Percentiles rank a stretch among this genome's conserved stretches.
Conservation (phyloP, 768 basidiomycete species). For the Naganishia randhawae region DNA sequence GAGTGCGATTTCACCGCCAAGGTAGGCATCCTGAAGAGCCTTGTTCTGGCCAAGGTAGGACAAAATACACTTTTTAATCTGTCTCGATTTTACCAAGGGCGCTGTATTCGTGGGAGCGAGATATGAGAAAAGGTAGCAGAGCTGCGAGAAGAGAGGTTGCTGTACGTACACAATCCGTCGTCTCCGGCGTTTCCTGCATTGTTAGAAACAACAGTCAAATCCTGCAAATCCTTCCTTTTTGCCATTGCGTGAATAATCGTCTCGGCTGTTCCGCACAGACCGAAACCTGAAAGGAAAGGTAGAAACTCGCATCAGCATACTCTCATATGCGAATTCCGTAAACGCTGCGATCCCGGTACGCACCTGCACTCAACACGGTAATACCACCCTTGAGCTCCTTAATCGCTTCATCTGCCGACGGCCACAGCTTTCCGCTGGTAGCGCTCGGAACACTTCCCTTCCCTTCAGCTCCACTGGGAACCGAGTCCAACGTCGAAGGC, state of each 20-base stretch:
- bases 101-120: slow-evolving; percentile 25
- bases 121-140: not conserved
- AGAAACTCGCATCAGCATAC: not conserved
- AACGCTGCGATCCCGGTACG: slow-evolving; percentile 6
- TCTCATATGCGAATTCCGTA: not conserved
- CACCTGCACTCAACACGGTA: slow-evolving; percentile 39
- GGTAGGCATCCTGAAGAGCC: slow-evolving; percentile 41
- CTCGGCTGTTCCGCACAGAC: slow-evolving; percentile 46
- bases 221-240: slow-evolving; percentile 34
- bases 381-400: slow-evolving; percentile 40
- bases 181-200: slow-evolving; percentile 45
- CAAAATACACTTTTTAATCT: slow-evolving; percentile 41
- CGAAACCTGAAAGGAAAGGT: slow-evolving; percentile 35
- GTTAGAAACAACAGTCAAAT: slow-evolving; percentile 45
- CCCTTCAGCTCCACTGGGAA: slow-evolving; percentile 24
- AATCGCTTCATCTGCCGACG: slow-evolving; percentile 36
- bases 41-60: slow-evolving; percentile 47
- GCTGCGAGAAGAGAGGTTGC: not conserved
- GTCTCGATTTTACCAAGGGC: slow-evolving; percentile 37
- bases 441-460: slow-evolving; percentile 9
- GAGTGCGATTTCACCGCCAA: slow-evolving; percentile 39
- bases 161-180: slow-evolving; percentile 37
- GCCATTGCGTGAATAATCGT: slow-evolving; percentile 43
- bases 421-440: slow-evolving; percentile 31
- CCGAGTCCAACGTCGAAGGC: not conserved